A percentile compares a stretch with the other conserved stretches of the same genome.
phyloP scores from a whole-genome alignment of 2,329 filamentous ascomycete species.

The Moelleriella libera region DNA sequence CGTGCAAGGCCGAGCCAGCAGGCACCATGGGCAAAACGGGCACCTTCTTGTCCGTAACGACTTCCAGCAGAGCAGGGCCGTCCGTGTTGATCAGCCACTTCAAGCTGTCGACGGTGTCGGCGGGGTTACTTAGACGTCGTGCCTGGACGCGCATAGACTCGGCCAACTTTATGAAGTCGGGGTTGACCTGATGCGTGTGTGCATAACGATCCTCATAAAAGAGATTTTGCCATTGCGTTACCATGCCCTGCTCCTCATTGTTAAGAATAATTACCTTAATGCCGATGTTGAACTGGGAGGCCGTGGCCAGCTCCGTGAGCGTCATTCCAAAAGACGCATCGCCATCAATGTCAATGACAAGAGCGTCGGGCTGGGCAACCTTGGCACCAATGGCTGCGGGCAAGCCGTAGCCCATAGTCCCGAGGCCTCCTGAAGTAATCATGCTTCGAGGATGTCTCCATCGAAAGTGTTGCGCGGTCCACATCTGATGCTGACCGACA shows the following conservation, averaged over 20 bases:
- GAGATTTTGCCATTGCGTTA: slow-evolving; percentile 95
- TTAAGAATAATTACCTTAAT: slow-evolving; percentile 92
- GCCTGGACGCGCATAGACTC: slow-evolving; percentile 83
- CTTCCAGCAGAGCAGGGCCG: slow-evolving; percentile 85
- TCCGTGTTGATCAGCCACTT: slow-evolving; percentile 82
- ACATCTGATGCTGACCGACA: slow-evolving; percentile 98
- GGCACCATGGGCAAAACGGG: slow-evolving; percentile 98
- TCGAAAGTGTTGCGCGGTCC: slow-evolving; percentile 91
- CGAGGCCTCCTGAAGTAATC: slow-evolving; percentile 91
- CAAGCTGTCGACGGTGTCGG: slow-evolving; percentile 63
- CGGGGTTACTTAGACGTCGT: slow-evolving; percentile 56
- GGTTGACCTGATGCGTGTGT: slow-evolving; percentile 88
- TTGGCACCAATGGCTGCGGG: slow-evolving; percentile 93
- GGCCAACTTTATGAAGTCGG: slow-evolving; percentile 86
- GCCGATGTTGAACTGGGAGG: slow-evolving; percentile 89
- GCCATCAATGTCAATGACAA: slow-evolving; percentile 92
- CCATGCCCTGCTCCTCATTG: slow-evolving; percentile 97
- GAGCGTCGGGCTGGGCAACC: slow-evolving; percentile 59
- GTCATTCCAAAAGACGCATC: slow-evolving; percentile 99
- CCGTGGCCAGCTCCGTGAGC: slow-evolving; percentile 83
- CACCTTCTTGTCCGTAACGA: slow-evolving; percentile 81
- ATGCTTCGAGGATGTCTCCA: slow-evolving; percentile 87
- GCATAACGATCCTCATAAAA: slow-evolving; percentile 92
- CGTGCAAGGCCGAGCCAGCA: slow-evolving; percentile 71
- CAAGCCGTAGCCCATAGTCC: slow-evolving; percentile 79